phyloP scores from a whole-genome alignment of 306 rosid genomes.

The Cucurbita maxima region DNA sequence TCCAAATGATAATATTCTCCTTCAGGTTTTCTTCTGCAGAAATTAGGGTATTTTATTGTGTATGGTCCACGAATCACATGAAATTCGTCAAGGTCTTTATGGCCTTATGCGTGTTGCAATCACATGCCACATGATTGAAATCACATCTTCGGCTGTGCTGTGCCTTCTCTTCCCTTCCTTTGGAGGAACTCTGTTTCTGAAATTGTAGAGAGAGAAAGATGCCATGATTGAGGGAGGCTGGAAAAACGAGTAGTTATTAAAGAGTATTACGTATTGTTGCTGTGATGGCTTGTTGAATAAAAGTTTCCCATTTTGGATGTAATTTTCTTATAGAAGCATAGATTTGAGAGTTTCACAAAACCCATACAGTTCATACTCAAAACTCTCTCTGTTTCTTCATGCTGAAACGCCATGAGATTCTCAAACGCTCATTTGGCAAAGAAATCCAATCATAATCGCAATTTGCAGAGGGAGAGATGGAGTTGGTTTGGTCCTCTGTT shows the following conservation, averaged over 20 bases:
- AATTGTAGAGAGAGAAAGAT: no score
- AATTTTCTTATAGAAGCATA: not conserved
- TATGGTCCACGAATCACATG: slow-evolving; percentile 20
- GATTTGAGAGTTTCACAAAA: not conserved
- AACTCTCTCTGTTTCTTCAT: slow-evolving; percentile 1
- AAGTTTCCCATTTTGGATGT: not conserved
- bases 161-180: no score
- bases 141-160: not conserved
- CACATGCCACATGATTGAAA: not conserved
- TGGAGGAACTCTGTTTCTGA: no score
- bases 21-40: not conserved
- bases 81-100: not conserved
- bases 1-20: not conserved
- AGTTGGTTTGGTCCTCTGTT: slow-evolving; percentile 25
- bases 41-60: slow-evolving; percentile 16
- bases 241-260: not conserved
- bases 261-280: not conserved
- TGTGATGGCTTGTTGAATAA: not conserved
- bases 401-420: slow-evolving; percentile 23
- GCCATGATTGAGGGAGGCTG: no score
- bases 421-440: slow-evolving; percentile 14
- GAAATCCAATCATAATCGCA: slow-evolving; percentile 3
- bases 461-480: slow-evolving; percentile 28
- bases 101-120: slow-evolving; percentile 8
- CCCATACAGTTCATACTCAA: not conserved